phyloP scores from a whole-genome alignment of 148 eudicot species.

The Silene latifolia region DNA sequence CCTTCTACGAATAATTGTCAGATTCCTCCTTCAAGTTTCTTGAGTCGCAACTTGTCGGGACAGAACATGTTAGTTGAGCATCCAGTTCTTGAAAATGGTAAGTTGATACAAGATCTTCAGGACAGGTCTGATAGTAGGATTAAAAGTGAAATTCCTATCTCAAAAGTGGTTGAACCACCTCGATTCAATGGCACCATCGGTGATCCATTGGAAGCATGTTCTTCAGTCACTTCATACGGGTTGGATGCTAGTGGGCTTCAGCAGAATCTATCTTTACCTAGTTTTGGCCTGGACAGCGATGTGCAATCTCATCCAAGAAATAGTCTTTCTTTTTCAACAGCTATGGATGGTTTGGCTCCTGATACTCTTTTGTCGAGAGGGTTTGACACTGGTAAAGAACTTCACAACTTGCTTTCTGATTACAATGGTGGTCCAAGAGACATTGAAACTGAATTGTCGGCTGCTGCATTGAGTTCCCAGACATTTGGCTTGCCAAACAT shows the following conservation, averaged over 20 bases:
- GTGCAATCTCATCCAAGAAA: slow-evolving; percentile 68
- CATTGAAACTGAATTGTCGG: slow-evolving; percentile 74
- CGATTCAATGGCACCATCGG: slow-evolving; percentile 46
- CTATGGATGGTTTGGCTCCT: slow-evolving; percentile 62
- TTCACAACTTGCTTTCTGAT: slow-evolving; percentile 67
- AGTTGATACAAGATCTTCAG: slow-evolving; percentile 46
- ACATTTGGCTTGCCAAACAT: slow-evolving; percentile 73
- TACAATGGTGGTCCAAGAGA: slow-evolving; percentile 62
- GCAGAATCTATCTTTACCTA: slow-evolving; percentile 58
- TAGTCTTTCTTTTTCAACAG: slow-evolving; percentile 48
- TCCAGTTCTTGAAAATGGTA: slow-evolving; percentile 38
- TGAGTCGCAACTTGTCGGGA: slow-evolving; percentile 48
- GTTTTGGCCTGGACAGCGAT: slow-evolving; percentile 63
- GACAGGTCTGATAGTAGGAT: slow-evolving; percentile 43
- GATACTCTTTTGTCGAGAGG: slow-evolving; percentile 91
- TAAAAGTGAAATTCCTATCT: slow-evolving; percentile 51
- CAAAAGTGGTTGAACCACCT: slow-evolving; percentile 54
- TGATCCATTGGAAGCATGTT: slow-evolving; percentile 69
- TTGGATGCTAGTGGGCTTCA: slow-evolving; percentile 72
- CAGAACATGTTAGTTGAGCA: slow-evolving; percentile 41
- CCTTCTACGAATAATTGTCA: slow-evolving; percentile 78
- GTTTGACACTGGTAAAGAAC: slow-evolving; percentile 85
- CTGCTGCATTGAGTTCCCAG: slow-evolving; percentile 71
- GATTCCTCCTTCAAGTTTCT: slow-evolving; percentile 45
- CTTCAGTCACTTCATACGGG: slow-evolving; percentile 81